phyloP scores from a whole-genome alignment of 306 rosid genomes.

The Inga laurina region DNA sequence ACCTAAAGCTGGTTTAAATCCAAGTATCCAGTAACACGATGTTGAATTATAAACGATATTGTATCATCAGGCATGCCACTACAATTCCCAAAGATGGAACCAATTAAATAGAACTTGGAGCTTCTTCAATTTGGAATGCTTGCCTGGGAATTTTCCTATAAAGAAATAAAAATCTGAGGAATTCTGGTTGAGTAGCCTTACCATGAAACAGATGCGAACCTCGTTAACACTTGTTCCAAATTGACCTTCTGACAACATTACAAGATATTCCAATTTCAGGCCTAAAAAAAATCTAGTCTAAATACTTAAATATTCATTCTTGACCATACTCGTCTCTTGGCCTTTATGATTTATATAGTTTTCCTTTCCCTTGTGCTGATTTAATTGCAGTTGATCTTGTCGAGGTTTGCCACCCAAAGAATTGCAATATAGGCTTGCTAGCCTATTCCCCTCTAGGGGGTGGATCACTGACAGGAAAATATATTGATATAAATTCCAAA shows the following conservation, averaged over 20 bases:
- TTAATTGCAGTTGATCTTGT: conserved; percentile 73
- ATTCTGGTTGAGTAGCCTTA: neutral
- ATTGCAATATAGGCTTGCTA: conserved; percentile 77
- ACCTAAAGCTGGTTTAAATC: neutral
- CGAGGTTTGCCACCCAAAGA: conserved; percentile 89
- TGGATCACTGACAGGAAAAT: conserved; percentile 82
- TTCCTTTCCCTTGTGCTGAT: conserved; percentile 16
- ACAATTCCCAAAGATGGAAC: neutral
- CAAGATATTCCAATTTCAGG: neutral
- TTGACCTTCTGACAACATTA: neutral
- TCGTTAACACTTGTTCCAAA: neutral
- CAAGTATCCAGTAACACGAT: neutral
- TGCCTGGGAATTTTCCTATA: neutral
- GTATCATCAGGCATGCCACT: neutral
- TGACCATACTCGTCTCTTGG: neutral
- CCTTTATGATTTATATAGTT: conserved; percentile 1
- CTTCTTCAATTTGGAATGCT: neutral
- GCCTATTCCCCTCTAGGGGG: conserved; percentile 83
- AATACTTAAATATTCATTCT: neutral
- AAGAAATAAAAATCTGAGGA: neutral
- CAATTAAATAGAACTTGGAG: neutral
- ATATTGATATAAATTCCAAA: conserved; percentile 63
- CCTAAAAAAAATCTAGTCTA: neutral
- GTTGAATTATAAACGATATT: neutral
- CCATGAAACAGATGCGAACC: neutral